A percentile compares a stretch with the other conserved stretches of the same genome.
phyloP scores from a whole-genome alignment of 768 basidiomycete genomes.

The Aureoboletus auriporus region DNA sequence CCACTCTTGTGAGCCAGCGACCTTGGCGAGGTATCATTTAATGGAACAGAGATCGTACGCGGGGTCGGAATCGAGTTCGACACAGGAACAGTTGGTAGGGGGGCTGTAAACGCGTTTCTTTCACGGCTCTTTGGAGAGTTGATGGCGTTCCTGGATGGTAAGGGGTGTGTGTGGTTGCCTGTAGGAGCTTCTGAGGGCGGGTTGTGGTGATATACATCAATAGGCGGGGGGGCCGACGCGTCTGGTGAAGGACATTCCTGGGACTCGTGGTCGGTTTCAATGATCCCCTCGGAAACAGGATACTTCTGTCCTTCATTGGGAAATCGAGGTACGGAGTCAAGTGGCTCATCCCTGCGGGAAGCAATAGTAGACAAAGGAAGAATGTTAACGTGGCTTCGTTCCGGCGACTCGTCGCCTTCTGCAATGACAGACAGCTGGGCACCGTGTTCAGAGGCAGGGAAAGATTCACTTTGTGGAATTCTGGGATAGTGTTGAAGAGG shows the following conservation, averaged over 20 bases:
- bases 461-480: neutral
- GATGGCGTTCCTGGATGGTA: constrained; percentile 8
- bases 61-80: constrained; percentile 6
- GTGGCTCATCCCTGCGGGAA: neutral
- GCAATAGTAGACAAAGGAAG: constrained; percentile 1
- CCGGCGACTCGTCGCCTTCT: constrained; percentile 62
- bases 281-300: neutral
- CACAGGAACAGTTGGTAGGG: constrained; percentile 15
- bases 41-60: constrained; percentile 30
- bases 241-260: constrained; percentile 17
- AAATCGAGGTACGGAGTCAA: neutral
- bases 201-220: constrained; percentile 36
- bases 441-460: constrained; percentile 22
- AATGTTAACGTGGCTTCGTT: constrained; percentile 27
- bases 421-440: constrained; percentile 65
- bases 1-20: constrained; percentile 36
- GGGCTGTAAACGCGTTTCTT: constrained; percentile 22
- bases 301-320: neutral
- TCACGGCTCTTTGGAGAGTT: constrained; percentile 5
- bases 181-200: constrained; percentile 6
- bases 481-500: constrained; percentile 1
- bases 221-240: constrained; percentile 26
- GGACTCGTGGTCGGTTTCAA: neutral
- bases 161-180: constrained; percentile 16
- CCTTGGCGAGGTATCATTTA: constrained; percentile 31